Percentiles rank a stretch among this genome's conserved stretches.
These are phyloP conservation scores for Marasmius oreades DNA, from an alignment of 1,284 basidiomycete species.

Conservation along the genomic window DNA sequence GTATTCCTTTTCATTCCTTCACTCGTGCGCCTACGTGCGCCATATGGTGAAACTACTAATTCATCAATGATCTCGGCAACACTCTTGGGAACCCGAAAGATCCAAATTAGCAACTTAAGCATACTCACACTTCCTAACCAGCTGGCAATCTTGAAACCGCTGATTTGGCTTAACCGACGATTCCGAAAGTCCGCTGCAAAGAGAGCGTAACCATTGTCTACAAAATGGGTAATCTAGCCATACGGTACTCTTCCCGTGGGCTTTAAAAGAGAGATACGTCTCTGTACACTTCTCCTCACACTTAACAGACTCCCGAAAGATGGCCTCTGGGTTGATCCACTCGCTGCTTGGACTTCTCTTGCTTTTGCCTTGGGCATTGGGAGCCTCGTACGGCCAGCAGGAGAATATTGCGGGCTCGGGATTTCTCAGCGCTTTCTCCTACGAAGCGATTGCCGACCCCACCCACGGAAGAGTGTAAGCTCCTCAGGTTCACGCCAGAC, in stretches of 20 bases:
- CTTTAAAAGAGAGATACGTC: not conserved
- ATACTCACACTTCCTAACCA: not conserved
- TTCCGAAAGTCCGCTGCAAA: not conserved
- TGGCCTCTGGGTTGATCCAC: not conserved
- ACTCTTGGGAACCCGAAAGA: no score
- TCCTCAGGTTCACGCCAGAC: conserved; percentile 15
- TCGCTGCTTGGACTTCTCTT: not conserved
- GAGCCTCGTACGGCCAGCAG: conserved; percentile 36
- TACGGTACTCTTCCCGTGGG: not conserved
- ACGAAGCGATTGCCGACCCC: conserved; percentile 52
- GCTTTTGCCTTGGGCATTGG: conserved; percentile 1
- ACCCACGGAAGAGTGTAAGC: conserved; percentile 63
- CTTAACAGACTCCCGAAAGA: not conserved
- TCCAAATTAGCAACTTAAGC: not conserved
- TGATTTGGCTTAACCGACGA: not conserved
- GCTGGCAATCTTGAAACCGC: not conserved
- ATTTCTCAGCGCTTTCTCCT: conserved; percentile 49
- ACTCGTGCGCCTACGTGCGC: no score
- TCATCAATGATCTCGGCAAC: no score
- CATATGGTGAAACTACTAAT: no score
- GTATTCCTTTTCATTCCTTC: no score
- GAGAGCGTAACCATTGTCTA: not conserved
- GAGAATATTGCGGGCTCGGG: conserved; percentile 45
- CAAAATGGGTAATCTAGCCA: not conserved
- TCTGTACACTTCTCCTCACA: not conserved